Evolutionary conservation across 2,329 filamentous ascomycete species (phyloP), one percentile per base, ranked within the genome.

Genomic region (Colletotrichum tanaceti): DNA sequence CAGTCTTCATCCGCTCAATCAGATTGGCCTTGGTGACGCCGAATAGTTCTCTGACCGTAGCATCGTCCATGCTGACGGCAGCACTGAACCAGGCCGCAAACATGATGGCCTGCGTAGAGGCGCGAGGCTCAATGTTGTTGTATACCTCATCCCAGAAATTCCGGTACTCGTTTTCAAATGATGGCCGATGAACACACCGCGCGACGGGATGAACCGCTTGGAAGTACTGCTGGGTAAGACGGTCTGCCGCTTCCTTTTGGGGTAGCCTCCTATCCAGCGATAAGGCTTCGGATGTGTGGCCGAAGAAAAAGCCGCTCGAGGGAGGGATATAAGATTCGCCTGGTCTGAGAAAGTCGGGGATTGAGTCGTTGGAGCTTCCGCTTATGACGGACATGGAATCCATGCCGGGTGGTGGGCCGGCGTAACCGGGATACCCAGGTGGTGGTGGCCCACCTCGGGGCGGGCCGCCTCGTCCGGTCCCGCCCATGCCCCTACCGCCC

Each of bases 21-120:
- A 92, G 82, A 6, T 82, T 82, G 32, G 80, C 77, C 73, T 90
- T 90, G 2, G 86, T 77, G 32, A 86, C 76, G 10, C 76, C 86
- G 73, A 90, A 87, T 13, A 88, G 83, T 10, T 78, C 77, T 49
- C 83, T 73, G 24, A 89, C 82, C 41, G 77, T 78, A 7, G 83
- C 79, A 63, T 90, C 86, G 11, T 85, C 81, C 82, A 93, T 85
- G 72, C 90, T 92, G 54, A 92, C 85, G 5, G 88, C 85, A 0
- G 89, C 90, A 47, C 89, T 90, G 72, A 94, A 90, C 79, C 93
- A 84, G 9, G 87, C 86, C 0, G 90, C 88, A 74, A 93, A 91
- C 0, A 93, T 82, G 28, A 93, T 80, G 1, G 91, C 89, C 76
- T 93, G 90, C 14, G 88, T 82, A 4, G 90, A 90, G 22, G 84